phyloP scores from a whole-genome alignment of 108 stramenopile genomes.

The Aurantiochytrium sp. region DNA sequence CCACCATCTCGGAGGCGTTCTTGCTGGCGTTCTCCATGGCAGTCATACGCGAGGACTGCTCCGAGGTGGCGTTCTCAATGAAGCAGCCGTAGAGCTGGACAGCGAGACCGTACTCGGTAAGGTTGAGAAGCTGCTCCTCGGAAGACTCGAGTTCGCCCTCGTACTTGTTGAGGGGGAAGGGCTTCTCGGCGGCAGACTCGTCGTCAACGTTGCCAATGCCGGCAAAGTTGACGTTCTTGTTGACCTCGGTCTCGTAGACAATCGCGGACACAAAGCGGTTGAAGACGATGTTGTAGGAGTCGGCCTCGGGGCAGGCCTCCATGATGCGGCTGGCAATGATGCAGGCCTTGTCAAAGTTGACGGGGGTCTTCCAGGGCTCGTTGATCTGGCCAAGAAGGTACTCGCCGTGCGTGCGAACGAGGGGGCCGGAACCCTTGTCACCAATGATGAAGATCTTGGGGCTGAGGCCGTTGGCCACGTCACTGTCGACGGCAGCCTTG shows the following conservation, averaged over 20 bases:
- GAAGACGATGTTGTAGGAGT: constrained; percentile 35
- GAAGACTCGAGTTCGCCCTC: constrained; percentile 88
- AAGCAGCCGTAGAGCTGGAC: constrained; percentile 82
- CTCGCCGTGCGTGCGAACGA: constrained; percentile 63
- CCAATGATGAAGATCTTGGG: constrained; percentile 80
- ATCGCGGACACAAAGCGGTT: constrained; percentile 43
- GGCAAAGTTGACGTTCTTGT: constrained; percentile 22
- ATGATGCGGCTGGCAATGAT: constrained; percentile 65
- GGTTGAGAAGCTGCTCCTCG: constrained; percentile 75
- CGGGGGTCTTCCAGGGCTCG: constrained; percentile 30
- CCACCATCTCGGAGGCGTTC: constrained; percentile 97
- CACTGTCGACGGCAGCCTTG: constrained; percentile 49
- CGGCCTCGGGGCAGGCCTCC: constrained; percentile 41
- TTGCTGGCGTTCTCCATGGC: constrained; percentile 99
- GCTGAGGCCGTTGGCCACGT: constrained; percentile 70
- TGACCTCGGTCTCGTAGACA: constrained; percentile 26
- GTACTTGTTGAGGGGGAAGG: constrained; percentile 70
- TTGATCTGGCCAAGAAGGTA: constrained; percentile 60
- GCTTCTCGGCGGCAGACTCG: neutral
- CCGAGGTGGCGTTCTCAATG: constrained; percentile 94
- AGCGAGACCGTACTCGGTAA: constrained; percentile 87
- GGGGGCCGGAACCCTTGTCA: constrained; percentile 91
- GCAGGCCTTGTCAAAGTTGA: constrained; percentile 52
- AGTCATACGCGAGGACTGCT: constrained; percentile 97
- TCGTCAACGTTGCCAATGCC: neutral